Percentiles rank a stretch among this genome's conserved stretches.
These are phyloP conservation scores for Pseudogymnoascus sp. DNA, from an alignment of 2,329 filamentous ascomycete species.

Conservation along the genomic window DNA sequence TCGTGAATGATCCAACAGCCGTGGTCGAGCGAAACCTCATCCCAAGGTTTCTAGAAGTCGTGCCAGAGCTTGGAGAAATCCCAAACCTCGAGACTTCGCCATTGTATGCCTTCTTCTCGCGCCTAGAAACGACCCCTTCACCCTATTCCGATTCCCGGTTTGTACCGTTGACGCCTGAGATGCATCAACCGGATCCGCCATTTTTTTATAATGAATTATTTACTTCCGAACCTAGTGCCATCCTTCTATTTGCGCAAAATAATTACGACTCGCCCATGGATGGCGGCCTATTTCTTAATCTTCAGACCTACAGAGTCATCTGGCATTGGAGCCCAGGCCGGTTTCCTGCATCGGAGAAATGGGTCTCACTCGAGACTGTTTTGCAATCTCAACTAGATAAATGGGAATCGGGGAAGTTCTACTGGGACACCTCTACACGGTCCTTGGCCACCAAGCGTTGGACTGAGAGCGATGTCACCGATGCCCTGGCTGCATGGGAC, in stretches of 20 bases:
- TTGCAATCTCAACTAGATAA: not conserved
- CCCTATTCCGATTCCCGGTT: too few species aligned
- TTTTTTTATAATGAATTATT: not conserved
- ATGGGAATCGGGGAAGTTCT: not conserved
- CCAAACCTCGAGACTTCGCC: too few species aligned
- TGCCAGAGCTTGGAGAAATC: too few species aligned
- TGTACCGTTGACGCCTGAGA: too few species aligned
- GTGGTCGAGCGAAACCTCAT: too few species aligned
- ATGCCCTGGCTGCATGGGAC: not conserved
- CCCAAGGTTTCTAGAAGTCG: too few species aligned
- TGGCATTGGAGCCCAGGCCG: not conserved
- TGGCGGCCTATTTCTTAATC: not conserved
- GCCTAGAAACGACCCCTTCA: too few species aligned
- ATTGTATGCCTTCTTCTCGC: too few species aligned
- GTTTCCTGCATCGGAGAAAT: not conserved
- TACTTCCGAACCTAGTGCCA: not conserved
- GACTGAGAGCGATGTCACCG: not conserved
- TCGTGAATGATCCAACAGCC: too few species aligned
- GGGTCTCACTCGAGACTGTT: not conserved
- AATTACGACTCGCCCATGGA: not conserved
- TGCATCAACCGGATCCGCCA: too few species aligned
- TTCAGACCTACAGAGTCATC: not conserved
- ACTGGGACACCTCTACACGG: not conserved
- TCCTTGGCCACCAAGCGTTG: not conserved
- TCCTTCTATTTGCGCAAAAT: not conserved